These are phyloP conservation scores for Cystobasidium pallidum DNA, from an alignment of 1,284 basidiomycete genomes.

Conservation along the genomic window DNA sequence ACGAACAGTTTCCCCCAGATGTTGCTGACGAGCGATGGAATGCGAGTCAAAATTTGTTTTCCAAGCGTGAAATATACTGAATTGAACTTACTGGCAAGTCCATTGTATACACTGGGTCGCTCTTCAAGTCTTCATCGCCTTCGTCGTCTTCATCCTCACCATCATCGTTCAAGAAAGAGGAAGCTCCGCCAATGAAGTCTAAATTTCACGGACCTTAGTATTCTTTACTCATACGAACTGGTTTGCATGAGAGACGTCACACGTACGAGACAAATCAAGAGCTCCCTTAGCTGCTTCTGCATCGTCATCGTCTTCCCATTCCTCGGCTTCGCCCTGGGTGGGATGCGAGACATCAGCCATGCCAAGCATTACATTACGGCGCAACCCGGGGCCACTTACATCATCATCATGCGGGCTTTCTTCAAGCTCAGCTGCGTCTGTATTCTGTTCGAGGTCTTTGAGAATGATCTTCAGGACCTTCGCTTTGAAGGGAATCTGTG, in stretches of 20 bases:
- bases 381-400: background rate
- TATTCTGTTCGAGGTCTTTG: constrained; percentile 68
- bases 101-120: constrained; percentile 83
- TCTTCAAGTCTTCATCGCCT: constrained; percentile 73
- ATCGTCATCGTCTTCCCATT: constrained; percentile 41
- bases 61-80: constrained; percentile 18
- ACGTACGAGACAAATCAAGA: constrained; percentile 57
- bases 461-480: constrained; percentile 89
- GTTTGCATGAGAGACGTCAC: background rate
- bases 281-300: constrained; percentile 31
- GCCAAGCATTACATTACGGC: no score
- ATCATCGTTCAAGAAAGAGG: constrained; percentile 65
- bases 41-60: background rate
- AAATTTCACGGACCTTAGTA: no score
- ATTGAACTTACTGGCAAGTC: constrained; percentile 73
- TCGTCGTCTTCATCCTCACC: constrained; percentile 69
- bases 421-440: constrained; percentile 16
- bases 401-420: constrained; percentile 26
- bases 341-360: background rate
- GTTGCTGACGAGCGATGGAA: constrained; percentile 1
- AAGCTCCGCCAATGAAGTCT: constrained; percentile 63
- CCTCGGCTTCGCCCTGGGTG: background rate
- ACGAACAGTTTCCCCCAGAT: constrained; percentile 9
- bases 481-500: constrained; percentile 79
- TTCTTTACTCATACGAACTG: no score